Conservation (phyloP, 192 early-diverging fungal species). For the Oehlia diaphana region DNA sequence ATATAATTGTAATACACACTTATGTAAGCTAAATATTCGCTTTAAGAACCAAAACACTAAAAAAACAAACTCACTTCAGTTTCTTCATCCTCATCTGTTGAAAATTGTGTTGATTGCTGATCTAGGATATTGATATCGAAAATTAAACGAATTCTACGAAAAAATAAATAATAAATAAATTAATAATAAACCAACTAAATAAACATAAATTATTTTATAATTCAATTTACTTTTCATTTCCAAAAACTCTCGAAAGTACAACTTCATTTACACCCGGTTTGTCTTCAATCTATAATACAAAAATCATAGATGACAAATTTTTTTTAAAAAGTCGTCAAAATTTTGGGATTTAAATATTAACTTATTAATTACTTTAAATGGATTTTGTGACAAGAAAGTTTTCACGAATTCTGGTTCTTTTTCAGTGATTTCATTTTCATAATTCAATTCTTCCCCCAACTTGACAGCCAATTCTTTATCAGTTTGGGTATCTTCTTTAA, state of each 20-base stretch:
- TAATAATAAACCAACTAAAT: neutral
- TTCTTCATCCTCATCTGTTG: conserved; percentile 49
- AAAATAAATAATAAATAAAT: neutral
- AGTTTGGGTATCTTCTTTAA: neutral
- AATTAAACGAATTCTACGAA: conserved; percentile 23
- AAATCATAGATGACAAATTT: neutral
- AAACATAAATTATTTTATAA: neutral
- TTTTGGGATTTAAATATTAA: neutral
- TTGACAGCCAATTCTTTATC: conserved; percentile 7
- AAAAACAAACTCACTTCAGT: neutral
- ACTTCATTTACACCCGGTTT: conserved; percentile 78
- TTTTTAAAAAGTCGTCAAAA: neutral
- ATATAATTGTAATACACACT: neutral
- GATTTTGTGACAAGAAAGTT: conserved; percentile 64
- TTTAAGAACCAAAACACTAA: neutral
- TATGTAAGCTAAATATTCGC: neutral
- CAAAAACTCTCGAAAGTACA: conserved; percentile 77
- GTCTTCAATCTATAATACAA: conserved; percentile 68
- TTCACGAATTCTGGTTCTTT: conserved; percentile 67
- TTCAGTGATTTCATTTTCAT: neutral
- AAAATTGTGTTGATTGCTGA: conserved; percentile 32
- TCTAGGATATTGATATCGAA: conserved; percentile 2
- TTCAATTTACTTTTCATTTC: conserved; percentile 75
- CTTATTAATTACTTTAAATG: conserved; percentile 49
- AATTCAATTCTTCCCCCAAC: conserved; percentile 2